These are phyloP conservation scores for Fusarium sp. DNA, from an alignment of 2,329 filamentous ascomycete species.

Conservation along the genomic window DNA sequence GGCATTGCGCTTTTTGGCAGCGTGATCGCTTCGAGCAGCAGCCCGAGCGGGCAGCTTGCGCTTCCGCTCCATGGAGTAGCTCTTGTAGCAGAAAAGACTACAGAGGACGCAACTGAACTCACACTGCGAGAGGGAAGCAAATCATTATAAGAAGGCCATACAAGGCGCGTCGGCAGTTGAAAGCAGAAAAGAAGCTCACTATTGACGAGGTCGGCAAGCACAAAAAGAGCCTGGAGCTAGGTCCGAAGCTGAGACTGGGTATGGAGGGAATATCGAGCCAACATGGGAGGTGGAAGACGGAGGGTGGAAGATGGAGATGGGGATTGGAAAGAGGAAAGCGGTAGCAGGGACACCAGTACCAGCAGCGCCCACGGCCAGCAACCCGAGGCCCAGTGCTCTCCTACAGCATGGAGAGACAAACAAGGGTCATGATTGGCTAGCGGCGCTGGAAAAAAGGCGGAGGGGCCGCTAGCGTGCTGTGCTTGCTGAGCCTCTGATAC, in stretches of 20 bases:
- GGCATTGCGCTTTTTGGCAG: constrained; percentile 65
- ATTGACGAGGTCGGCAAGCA: neutral
- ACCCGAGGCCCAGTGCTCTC: constrained; percentile 32
- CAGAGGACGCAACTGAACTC: constrained; percentile 26
- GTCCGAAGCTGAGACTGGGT: constrained; percentile 20
- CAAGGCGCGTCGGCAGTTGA: constrained; percentile 38
- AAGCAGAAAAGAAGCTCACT: constrained; percentile 20
- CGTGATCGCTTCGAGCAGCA: constrained; percentile 66
- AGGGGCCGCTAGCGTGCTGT: constrained; percentile 11
- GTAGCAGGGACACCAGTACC: constrained; percentile 26
- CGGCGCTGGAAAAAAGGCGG: constrained; percentile 10
- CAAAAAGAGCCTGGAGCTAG: neutral
- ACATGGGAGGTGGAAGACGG: constrained; percentile 24
- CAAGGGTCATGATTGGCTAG: constrained; percentile 22
- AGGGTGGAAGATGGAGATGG: constrained; percentile 32
- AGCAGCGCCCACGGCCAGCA: constrained; percentile 23
- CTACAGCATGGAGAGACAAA: constrained; percentile 30
- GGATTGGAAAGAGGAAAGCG: constrained; percentile 32
- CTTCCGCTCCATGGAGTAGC: constrained; percentile 66
- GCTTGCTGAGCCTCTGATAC: constrained; percentile 12
- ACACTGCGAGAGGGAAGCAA: constrained; percentile 35
- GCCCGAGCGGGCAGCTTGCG: constrained; percentile 70
- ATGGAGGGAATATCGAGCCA: constrained; percentile 10
- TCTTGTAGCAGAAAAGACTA: constrained; percentile 23
- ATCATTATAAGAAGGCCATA: constrained; percentile 48